phyloP scores from a whole-genome alignment of 495 filamentous ascomycete genomes.

The Thozetella sp. region DNA sequence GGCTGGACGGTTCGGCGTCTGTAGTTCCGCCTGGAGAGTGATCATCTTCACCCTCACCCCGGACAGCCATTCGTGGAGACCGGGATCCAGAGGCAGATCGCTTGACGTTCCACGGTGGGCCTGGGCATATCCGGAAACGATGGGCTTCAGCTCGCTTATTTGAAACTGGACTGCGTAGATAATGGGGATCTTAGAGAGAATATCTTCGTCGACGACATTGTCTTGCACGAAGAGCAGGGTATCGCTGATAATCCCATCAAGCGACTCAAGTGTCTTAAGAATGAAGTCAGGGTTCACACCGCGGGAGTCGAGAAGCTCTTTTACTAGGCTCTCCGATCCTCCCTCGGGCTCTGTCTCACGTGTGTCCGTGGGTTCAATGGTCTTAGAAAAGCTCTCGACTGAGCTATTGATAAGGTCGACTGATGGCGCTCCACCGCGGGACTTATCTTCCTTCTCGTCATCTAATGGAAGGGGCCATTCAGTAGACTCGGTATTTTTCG shows the following conservation, averaged over 20 bases:
- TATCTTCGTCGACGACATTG: not conserved
- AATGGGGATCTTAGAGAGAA: not conserved
- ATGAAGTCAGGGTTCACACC: conserved; percentile 6
- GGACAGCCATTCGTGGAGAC: conserved; percentile 13
- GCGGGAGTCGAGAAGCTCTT: conserved; percentile 9
- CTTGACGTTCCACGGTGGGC: not conserved
- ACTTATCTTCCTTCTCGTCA: too few species aligned
- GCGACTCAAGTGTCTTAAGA: conserved; percentile 1
- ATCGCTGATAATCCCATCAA: conserved; percentile 8
- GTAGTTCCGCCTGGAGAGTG: conserved; percentile 6
- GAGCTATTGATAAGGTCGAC: not conserved
- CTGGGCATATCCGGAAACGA: conserved; percentile 11
- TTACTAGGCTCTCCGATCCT: not conserved
- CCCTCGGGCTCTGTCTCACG: not conserved
- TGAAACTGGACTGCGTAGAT: conserved; percentile 5
- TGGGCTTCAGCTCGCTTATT: conserved; percentile 8
- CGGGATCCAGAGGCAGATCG: conserved; percentile 7
- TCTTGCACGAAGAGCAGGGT: not conserved
- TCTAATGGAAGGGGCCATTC: too few species aligned
- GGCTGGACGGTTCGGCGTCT: not conserved
- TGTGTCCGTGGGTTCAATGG: not conserved
- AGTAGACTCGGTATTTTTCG: not conserved
- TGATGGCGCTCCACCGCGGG: too few species aligned
- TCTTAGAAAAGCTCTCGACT: not conserved
- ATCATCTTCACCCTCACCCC: conserved; percentile 14